Conservation (phyloP, 768 basidiomycete species). For the Ramaria sp. region DNA sequence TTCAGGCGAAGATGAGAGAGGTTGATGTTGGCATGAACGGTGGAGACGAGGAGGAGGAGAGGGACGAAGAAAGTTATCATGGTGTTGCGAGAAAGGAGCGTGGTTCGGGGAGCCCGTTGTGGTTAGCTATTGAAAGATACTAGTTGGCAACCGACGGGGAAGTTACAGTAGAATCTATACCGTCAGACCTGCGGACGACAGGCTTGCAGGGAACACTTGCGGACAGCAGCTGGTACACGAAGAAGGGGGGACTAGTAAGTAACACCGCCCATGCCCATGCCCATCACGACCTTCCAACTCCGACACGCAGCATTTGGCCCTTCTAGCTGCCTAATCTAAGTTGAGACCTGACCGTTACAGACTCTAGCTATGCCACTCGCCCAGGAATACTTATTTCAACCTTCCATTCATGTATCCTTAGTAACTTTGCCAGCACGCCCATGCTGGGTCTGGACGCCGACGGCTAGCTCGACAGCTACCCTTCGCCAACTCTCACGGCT, state of each 20-base stretch:
- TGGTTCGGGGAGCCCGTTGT: conserved; percentile 5
- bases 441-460: too few species aligned
- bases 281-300: not conserved
- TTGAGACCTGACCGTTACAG: too few species aligned
- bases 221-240: conserved; percentile 1
- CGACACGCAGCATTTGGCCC: not conserved
- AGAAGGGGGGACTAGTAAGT: not conserved
- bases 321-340: too few species aligned
- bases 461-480: too few species aligned
- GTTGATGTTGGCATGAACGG: not conserved
- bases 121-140: not conserved
- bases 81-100: conserved; percentile 4
- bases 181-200: conserved; percentile 9
- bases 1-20: conserved; percentile 1
- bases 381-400: too few species aligned
- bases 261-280: not conserved
- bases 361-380: too few species aligned
- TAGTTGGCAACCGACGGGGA: not conserved
- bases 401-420: too few species aligned
- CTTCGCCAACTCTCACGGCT: too few species aligned
- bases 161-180: not conserved
- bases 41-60: not conserved
- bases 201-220: not conserved
- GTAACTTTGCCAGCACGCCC: too few species aligned
- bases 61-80: conserved; percentile 2